These are phyloP conservation scores for Boletus mariae DNA, from an alignment of 1,284 basidiomycete genomes.

Conservation along the genomic window DNA sequence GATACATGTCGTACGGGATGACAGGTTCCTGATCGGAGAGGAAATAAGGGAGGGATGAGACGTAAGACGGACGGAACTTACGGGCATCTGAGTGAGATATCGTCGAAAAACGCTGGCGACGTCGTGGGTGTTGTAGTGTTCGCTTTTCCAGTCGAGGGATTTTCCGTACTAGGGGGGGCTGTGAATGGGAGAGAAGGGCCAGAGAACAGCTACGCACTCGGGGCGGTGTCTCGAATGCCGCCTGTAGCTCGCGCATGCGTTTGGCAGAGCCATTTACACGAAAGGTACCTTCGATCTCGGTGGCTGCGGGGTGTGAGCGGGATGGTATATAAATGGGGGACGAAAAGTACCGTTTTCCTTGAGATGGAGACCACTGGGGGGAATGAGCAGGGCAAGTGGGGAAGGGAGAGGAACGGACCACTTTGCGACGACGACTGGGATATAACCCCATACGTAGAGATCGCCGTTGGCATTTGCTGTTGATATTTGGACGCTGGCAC, in stretches of 20 bases:
- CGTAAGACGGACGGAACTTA: slow-evolving; percentile 41
- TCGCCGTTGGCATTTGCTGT: slow-evolving; percentile 83
- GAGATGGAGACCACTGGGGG: slow-evolving; percentile 74
- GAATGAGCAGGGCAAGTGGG: slow-evolving; percentile 7
- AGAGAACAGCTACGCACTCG: slow-evolving; percentile 51
- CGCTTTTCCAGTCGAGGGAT: slow-evolving; percentile 83
- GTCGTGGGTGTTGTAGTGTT: slow-evolving; percentile 89
- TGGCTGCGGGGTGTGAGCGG: slow-evolving; percentile 50
- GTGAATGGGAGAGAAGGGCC: slow-evolving; percentile 1
- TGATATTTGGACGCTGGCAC: slow-evolving; percentile 92
- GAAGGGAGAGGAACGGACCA: slow-evolving; percentile 57
- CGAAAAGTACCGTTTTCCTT: slow-evolving; percentile 75
- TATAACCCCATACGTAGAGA: slow-evolving; percentile 88
- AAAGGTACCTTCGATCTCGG: slow-evolving; percentile 94
- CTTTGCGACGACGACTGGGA: slow-evolving; percentile 96
- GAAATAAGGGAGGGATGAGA: slow-evolving; percentile 11
- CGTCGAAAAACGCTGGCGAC: slow-evolving; percentile 94
- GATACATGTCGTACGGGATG: slow-evolving; percentile 85
- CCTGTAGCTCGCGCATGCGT: slow-evolving; percentile 93
- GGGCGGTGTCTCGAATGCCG: slow-evolving; percentile 85
- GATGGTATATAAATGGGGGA: neutral
- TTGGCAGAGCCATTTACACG: slow-evolving; percentile 91
- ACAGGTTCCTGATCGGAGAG: slow-evolving; percentile 71
- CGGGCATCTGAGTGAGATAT: slow-evolving; percentile 96
- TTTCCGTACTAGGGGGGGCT: slow-evolving; percentile 75